These are phyloP conservation scores for Russula olivacea DNA, from an alignment of 768 basidiomycete species.

Conservation along the genomic window DNA sequence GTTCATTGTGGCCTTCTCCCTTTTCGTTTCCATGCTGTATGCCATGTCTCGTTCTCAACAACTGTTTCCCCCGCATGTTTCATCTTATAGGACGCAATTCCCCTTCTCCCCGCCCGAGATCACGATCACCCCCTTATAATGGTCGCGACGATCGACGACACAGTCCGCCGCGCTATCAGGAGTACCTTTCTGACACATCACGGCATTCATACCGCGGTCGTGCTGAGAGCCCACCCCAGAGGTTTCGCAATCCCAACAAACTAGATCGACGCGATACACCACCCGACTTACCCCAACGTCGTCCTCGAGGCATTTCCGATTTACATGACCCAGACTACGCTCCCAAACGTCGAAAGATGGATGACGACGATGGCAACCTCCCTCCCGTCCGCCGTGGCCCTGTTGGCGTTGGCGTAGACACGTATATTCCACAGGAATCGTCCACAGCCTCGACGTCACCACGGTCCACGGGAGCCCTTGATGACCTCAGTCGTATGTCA, in stretches of 20 bases:
- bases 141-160: constrained; percentile 19
- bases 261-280: constrained; percentile 12
- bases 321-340: constrained; percentile 16
- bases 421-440: constrained; percentile 7
- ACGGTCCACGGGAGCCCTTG: constrained; percentile 12
- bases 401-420: constrained; percentile 14
- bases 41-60: constrained; percentile 24
- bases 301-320: constrained; percentile 15
- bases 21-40: constrained; percentile 24
- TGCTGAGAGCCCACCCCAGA: constrained; percentile 19
- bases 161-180: constrained; percentile 18
- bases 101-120: constrained; percentile 20
- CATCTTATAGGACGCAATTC: constrained; percentile 27
- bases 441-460: constrained; percentile 21
- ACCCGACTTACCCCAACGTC: constrained; percentile 20
- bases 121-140: constrained; percentile 19
- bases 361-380: constrained; percentile 13
- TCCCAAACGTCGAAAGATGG: constrained; percentile 22
- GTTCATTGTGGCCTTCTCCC: constrained; percentile 25
- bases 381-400: constrained; percentile 14
- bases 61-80: constrained; percentile 23
- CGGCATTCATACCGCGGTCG: constrained; percentile 16
- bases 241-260: constrained; percentile 5
- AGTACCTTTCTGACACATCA: constrained; percentile 6
- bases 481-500: constrained; percentile 24